Conservation (phyloP, 441 rosid genomes). For the Rhodomyrtus psidioides region DNA sequence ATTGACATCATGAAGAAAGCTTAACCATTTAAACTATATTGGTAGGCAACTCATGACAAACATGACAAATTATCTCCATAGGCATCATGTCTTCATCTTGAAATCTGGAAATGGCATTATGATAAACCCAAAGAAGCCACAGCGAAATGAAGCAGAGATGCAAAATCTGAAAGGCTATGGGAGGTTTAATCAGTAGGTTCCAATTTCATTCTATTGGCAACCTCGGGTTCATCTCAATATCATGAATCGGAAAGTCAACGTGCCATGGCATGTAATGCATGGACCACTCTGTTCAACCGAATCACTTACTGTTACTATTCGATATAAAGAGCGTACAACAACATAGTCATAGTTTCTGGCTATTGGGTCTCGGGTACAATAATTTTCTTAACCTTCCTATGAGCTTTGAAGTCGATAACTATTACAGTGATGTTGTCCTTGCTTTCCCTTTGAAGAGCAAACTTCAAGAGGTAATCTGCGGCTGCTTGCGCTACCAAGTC, state of each 20-base stretch:
- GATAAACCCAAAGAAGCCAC: background rate
- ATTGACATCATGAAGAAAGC: background rate
- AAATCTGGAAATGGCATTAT: background rate
- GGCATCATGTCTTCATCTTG: background rate
- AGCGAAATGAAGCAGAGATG: background rate
- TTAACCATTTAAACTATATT: too few species aligned
- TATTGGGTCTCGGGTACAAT: background rate
- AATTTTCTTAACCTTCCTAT: slow-evolving; percentile 39
- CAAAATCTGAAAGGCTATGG: background rate
- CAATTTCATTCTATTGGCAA: background rate
- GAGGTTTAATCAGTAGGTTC: background rate
- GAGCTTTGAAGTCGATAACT: slow-evolving; percentile 52
- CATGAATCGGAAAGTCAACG: background rate
- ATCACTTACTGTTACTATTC: background rate
- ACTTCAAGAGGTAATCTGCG: too few species aligned
- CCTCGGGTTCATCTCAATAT: background rate
- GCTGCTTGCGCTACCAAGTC: too few species aligned
- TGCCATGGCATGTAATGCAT: background rate
- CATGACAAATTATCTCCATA: background rate
- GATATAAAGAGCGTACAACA: background rate
- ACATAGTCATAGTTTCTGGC: background rate
- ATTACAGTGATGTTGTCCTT: too few species aligned
- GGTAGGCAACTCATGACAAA: too few species aligned
- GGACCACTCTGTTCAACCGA: background rate
- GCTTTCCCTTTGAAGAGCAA: too few species aligned